Evolutionary conservation across 2,329 filamentous ascomycete species (phyloP).

Genomic region (Phaeophleospora eucalypticola): DNA sequence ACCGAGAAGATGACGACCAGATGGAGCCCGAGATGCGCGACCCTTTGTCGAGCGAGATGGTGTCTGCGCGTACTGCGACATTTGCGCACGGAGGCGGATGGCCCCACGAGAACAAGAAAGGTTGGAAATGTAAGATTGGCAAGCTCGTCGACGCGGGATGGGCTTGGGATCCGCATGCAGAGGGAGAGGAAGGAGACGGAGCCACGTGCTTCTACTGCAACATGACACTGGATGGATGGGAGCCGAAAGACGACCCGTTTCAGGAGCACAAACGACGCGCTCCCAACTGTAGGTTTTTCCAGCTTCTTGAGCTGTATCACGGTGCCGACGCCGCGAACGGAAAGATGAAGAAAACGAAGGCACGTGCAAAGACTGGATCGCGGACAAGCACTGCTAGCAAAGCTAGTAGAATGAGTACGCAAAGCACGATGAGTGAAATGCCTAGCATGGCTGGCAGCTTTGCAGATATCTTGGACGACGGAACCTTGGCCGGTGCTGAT

Average conservation of each 20-base stretch:
- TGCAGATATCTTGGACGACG: slow-evolving; percentile 17
- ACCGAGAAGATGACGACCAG: slow-evolving; percentile 53
- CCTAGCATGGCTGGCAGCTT: slow-evolving; percentile 20
- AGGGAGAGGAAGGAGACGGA: slow-evolving; percentile 72
- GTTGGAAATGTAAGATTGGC: slow-evolving; percentile 84
- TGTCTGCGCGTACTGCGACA: slow-evolving; percentile 73
- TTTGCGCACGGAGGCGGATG: slow-evolving; percentile 67
- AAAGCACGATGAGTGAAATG: slow-evolving; percentile 25
- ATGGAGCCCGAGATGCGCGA: slow-evolving; percentile 63
- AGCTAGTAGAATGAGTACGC: slow-evolving; percentile 51
- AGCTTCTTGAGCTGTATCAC: slow-evolving; percentile 51
- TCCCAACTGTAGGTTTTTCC: slow-evolving; percentile 78
- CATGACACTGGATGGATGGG: slow-evolving; percentile 89
- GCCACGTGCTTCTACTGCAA: slow-evolving; percentile 89
- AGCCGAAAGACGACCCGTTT: slow-evolving; percentile 84
- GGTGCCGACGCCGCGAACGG: slow-evolving; percentile 17
- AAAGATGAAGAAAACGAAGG: slow-evolving; percentile 31
- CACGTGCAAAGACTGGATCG: slow-evolving; percentile 18
- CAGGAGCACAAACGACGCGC: slow-evolving; percentile 81
- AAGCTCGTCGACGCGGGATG: slow-evolving; percentile 92
- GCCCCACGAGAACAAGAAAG: slow-evolving; percentile 84
- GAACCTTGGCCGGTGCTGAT: slow-evolving; percentile 44
- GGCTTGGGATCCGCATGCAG: slow-evolving; percentile 78
- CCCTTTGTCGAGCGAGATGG: slow-evolving; percentile 66
- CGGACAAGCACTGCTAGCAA: slow-evolving; percentile 54